Conservation (phyloP, 768 basidiomycete genomes). For the Podaxis rugospora region DNA sequence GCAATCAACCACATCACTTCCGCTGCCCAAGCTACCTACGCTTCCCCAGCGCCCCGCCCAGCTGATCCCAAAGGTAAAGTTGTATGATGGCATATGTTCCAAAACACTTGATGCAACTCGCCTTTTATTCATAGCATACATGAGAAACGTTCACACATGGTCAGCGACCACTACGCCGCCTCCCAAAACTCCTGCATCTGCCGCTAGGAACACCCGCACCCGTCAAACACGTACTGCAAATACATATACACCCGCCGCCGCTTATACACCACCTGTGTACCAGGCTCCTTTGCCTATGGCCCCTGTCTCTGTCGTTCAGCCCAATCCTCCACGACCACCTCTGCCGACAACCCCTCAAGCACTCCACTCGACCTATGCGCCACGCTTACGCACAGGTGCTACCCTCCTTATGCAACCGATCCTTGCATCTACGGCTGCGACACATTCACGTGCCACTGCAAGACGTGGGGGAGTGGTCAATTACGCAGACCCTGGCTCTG, state of each 20-base stretch:
- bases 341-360: constrained; percentile 68
- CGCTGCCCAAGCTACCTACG: constrained; percentile 35
- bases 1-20: constrained; percentile 50
- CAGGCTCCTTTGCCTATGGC: constrained; percentile 27
- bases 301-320: constrained; percentile 30
- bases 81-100: neutral
- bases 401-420: constrained; percentile 91
- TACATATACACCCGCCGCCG: constrained; percentile 22
- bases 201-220: constrained; percentile 26
- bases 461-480: constrained; percentile 73
- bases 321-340: constrained; percentile 50
- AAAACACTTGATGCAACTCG: neutral
- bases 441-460: constrained; percentile 38
- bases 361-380: constrained; percentile 76
- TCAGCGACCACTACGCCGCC: constrained; percentile 54
- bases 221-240: constrained; percentile 37
- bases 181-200: constrained; percentile 33
- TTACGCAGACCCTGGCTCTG: constrained; percentile 83
- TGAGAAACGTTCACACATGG: constrained; percentile 71
- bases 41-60: constrained; percentile 33
- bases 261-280: constrained; percentile 32
- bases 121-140: constrained; percentile 32
- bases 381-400: constrained; percentile 86
- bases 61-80: constrained; percentile 31
- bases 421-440: constrained; percentile 34